Evolutionary conservation across 345 rosid genomes (phyloP).

Genomic region (Euphorbia peplus): DNA sequence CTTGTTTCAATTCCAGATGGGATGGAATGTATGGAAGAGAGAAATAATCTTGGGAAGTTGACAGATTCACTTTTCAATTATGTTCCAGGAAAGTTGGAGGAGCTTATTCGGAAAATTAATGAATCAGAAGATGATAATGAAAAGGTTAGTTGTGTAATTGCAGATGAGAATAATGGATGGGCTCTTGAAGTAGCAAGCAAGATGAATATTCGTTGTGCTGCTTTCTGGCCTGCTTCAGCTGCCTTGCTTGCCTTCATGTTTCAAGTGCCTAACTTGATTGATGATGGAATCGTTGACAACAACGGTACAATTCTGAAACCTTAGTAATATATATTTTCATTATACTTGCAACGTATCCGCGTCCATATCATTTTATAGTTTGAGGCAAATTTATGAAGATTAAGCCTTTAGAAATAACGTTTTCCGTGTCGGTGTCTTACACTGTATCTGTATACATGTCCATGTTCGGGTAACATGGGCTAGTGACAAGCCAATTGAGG

Average conservation of each 20-base stretch:
- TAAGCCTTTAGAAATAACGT: too few species aligned
- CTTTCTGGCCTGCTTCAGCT: not conserved
- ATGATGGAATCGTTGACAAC: not conserved
- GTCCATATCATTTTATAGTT: too few species aligned
- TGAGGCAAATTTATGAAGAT: too few species aligned
- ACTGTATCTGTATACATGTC: too few species aligned
- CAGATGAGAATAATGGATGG: not conserved
- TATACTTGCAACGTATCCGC: too few species aligned
- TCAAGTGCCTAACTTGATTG: not conserved
- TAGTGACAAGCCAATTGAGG: too few species aligned
- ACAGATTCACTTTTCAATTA: not conserved
- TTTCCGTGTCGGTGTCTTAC: too few species aligned
- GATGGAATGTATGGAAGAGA: not conserved
- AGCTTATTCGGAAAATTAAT: not conserved
- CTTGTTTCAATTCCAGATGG: not conserved
- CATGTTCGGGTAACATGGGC: too few species aligned
- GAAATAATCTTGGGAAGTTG: not conserved
- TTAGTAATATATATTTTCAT: too few species aligned
- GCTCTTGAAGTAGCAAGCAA: not conserved
- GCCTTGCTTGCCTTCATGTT: not conserved
- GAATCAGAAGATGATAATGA: conserved; percentile 2
- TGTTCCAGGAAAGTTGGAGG: not conserved
- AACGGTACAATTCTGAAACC: too few species aligned
- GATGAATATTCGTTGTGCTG: not conserved
- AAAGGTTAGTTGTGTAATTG: not conserved